Evolutionary conservation across 1,139 yeast species (phyloP).

Genomic region (Spathaspora jeffriesii): DNA sequence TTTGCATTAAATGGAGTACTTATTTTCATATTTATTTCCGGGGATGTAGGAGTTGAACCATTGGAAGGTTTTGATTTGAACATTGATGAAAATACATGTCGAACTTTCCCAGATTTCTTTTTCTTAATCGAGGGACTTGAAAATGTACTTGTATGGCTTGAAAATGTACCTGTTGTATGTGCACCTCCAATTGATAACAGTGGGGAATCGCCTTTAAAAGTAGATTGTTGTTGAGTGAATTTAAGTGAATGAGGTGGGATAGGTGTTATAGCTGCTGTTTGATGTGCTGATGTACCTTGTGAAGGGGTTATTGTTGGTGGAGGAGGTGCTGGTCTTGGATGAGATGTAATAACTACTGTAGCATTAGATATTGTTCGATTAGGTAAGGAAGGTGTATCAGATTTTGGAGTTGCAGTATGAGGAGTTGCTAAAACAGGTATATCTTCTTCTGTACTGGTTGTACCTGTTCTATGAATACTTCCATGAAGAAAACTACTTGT

Average conservation of each 20-base stretch:
- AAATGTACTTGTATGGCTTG: neutral
- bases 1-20: constrained; percentile 90
- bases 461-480: neutral
- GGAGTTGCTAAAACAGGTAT: neutral
- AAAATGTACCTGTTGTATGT: neutral
- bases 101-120: constrained; percentile 33
- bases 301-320: neutral
- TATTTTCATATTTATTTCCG: constrained; percentile 57
- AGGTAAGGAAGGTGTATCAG: neutral
- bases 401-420: neutral
- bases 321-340: neutral
- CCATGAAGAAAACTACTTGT: neutral
- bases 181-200: constrained; percentile 1
- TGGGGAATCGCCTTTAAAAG: neutral
- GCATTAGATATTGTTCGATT: neutral
- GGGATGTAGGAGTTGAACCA: constrained; percentile 13
- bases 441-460: neutral
- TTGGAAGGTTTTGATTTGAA: constrained; percentile 26
- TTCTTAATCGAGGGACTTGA: constrained; percentile 20
- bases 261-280: constrained; percentile 39
- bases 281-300: constrained; percentile 19
- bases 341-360: neutral
- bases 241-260: constrained; percentile 18
- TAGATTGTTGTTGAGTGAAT: constrained; percentile 4
- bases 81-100: constrained; percentile 44